phyloP scores from a whole-genome alignment of 2,329 filamentous ascomycete species.

The Pseudocercospora fuligena region DNA sequence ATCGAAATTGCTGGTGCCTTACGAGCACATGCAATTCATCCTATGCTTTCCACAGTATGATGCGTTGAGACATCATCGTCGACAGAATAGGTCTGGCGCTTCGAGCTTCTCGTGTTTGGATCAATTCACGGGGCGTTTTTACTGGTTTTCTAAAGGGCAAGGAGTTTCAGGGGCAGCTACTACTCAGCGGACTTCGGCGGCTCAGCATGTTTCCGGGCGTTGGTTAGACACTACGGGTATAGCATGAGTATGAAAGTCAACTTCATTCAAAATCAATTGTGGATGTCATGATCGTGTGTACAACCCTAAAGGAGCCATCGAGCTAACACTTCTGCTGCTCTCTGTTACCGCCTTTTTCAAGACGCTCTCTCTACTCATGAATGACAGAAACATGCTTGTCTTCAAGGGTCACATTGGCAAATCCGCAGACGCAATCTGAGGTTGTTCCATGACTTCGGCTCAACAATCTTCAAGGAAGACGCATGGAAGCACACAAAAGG shows the following conservation, averaged over 20 bases:
- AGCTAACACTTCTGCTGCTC: not conserved
- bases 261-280: constrained; percentile 3
- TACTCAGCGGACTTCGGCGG: constrained; percentile 9
- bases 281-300: not conserved
- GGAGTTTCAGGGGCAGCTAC: constrained; percentile 17
- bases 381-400: not conserved
- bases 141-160: constrained; percentile 14
- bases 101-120: constrained; percentile 17
- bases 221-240: constrained; percentile 20
- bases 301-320: not conserved
- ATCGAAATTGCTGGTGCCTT: constrained; percentile 1
- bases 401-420: not conserved
- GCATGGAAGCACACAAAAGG: no score
- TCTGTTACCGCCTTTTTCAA: not conserved
- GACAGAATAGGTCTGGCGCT: constrained; percentile 13
- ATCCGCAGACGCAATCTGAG: not conserved
- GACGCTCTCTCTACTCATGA: not conserved
- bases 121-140: constrained; percentile 12
- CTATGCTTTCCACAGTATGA: constrained; percentile 17
- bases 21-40: constrained; percentile 3
- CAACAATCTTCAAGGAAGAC: no score
- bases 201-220: constrained; percentile 13
- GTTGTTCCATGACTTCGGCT: no score
- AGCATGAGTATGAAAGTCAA: constrained; percentile 27
- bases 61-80: constrained; percentile 14